Evolutionary conservation across 305 asterid genomes (phyloP).

Genomic region (Withania somnifera): DNA sequence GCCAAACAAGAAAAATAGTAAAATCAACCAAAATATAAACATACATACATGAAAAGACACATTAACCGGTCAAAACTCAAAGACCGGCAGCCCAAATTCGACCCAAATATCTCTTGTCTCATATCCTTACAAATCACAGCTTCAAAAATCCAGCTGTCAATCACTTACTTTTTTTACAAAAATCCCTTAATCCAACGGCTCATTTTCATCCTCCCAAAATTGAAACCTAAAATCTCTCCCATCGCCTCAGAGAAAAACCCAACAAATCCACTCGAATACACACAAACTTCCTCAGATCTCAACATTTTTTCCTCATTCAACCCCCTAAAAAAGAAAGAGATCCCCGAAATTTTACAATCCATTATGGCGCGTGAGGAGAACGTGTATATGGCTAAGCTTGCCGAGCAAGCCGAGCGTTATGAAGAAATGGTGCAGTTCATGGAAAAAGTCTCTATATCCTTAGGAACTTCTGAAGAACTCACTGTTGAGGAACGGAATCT

Average conservation of each 20-base stretch:
- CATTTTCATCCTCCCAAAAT: neutral
- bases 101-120: neutral
- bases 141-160: neutral
- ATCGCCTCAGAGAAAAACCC: neutral
- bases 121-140: neutral
- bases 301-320: neutral
- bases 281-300: neutral
- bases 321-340: neutral
- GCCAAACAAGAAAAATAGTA: neutral
- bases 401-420: constrained; percentile 34
- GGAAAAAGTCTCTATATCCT: constrained; percentile 26
- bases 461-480: constrained; percentile 19
- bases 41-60: neutral
- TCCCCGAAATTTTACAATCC: neutral
- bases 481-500: constrained; percentile 33
- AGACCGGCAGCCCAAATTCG: neutral
- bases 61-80: neutral
- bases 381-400: constrained; percentile 29
- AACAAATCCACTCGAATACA: neutral
- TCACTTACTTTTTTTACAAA: neutral
- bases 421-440: constrained; percentile 34
- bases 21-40: neutral
- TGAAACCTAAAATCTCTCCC: neutral
- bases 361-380: constrained; percentile 25
- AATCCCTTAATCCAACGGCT: neutral